Evolutionary conservation across 495 filamentous ascomycete genomes (phyloP).

Genomic region (Penicillium tannophilum): DNA sequence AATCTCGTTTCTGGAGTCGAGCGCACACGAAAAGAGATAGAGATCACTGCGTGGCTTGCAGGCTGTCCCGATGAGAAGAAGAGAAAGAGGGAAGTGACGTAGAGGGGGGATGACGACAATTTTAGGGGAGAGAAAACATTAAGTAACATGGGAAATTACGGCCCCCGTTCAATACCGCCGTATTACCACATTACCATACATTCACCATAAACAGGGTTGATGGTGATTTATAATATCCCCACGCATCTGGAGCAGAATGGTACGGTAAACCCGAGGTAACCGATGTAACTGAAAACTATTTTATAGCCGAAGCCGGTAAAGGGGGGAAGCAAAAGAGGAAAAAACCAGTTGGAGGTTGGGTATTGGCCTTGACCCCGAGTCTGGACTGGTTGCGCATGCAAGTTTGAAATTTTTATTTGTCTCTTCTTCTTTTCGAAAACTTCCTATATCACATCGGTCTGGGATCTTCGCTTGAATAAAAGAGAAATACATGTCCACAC

Average conservation of each 20-base stretch:
- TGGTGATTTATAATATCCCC: conserved; percentile 1
- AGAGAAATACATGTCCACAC: neutral
- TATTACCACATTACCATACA: conserved; percentile 4
- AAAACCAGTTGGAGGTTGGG: conserved; percentile 3
- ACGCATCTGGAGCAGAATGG: neutral
- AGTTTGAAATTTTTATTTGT: neutral
- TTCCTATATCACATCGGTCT: neutral
- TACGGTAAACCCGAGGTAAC: conserved; percentile 15
- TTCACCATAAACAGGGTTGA: neutral
- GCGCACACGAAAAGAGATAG: conserved; percentile 15
- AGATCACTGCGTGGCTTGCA: conserved; percentile 21
- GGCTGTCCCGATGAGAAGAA: conserved; percentile 14
- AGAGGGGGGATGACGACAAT: conserved; percentile 33
- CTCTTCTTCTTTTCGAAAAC: neutral
- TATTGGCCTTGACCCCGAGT: conserved; percentile 5
- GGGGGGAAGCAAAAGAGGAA: conserved; percentile 1
- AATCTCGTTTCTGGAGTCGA: conserved; percentile 1
- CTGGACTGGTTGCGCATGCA: conserved; percentile 3
- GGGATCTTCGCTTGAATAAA: neutral
- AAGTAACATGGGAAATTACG: conserved; percentile 19
- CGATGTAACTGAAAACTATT: conserved; percentile 5
- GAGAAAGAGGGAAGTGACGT: conserved; percentile 31
- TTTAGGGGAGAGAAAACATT: conserved; percentile 21
- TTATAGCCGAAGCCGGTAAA: conserved; percentile 12
- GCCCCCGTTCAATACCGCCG: neutral